A percentile compares a stretch with the other conserved stretches of the same genome.
These are phyloP conservation scores for Monosporozyma unispora DNA, from an alignment of 805 yeast genomes.

Conservation along the genomic window DNA sequence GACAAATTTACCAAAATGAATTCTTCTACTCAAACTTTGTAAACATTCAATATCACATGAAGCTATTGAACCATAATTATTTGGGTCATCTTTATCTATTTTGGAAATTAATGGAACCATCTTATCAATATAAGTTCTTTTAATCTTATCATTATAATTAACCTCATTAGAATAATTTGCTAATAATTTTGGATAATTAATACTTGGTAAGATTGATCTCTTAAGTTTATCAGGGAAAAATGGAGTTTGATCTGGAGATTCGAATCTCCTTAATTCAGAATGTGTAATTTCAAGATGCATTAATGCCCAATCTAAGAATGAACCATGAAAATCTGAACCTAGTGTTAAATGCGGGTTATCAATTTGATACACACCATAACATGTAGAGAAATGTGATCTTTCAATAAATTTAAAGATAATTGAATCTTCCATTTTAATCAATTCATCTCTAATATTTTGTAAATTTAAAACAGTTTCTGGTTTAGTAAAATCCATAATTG, in stretches of 20 bases:
- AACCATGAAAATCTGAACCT: slow-evolving; percentile 56
- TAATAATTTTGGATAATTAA: slow-evolving; percentile 69
- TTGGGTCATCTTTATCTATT: slow-evolving; percentile 62
- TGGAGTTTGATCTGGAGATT: slow-evolving; percentile 90
- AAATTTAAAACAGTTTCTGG: slow-evolving; percentile 77
- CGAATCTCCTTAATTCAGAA: slow-evolving; percentile 78
- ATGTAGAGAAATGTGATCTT: slow-evolving; percentile 75
- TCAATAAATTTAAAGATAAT: slow-evolving; percentile 89
- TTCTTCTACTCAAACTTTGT: slow-evolving; percentile 82
- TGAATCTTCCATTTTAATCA: slow-evolving; percentile 93
- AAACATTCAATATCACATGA: slow-evolving; percentile 76
- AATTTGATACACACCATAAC: slow-evolving; percentile 61
- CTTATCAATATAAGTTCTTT: slow-evolving; percentile 54
- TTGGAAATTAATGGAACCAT: slow-evolving; percentile 70
- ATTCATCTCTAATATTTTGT: slow-evolving; percentile 70
- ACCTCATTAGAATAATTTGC: slow-evolving; percentile 68
- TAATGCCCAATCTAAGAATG: slow-evolving; percentile 82
- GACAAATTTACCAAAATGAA: slow-evolving; percentile 95
- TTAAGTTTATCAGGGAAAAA: slow-evolving; percentile 65
- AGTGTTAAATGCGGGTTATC: slow-evolving; percentile 38
- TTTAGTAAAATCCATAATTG: slow-evolving; percentile 84
- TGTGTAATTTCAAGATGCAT: slow-evolving; percentile 65
- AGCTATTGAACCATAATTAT: slow-evolving; percentile 83
- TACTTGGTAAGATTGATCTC: slow-evolving; percentile 66
- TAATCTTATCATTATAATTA: slow-evolving; percentile 65